A percentile compares a stretch with the other conserved stretches of the same genome.
phyloP scores from a whole-genome alignment of 2,329 filamentous ascomycete genomes.

The Akanthomyces uredinophilus region DNA sequence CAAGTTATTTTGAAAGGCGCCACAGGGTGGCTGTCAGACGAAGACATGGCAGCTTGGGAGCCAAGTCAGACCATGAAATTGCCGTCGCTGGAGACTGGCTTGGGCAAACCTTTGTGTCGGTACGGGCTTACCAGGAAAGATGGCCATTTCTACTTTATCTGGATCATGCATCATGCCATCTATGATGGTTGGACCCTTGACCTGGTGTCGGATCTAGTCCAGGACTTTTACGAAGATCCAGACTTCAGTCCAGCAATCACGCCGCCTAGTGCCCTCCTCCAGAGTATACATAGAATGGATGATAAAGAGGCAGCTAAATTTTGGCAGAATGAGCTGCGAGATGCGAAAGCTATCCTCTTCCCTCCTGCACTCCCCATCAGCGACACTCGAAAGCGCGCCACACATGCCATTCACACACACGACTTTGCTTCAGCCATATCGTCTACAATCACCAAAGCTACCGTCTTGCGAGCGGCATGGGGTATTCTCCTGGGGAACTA shows the following conservation, averaged over 20 bases:
- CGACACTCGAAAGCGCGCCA: not conserved
- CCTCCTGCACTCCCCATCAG: not conserved
- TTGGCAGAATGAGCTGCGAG: not conserved
- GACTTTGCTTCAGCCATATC: not conserved
- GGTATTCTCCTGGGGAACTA: constrained; percentile 45
- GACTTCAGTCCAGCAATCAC: not conserved
- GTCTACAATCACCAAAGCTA: not conserved
- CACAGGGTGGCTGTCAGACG: not conserved
- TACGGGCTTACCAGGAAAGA: not conserved
- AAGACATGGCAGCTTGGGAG: not conserved
- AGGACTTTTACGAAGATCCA: not conserved
- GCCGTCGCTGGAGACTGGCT: not conserved
- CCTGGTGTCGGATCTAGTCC: not conserved
- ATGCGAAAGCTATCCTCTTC: not conserved
- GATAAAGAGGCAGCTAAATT: not conserved
- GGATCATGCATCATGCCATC: not conserved
- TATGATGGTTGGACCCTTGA: not conserved
- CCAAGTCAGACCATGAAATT: not conserved
- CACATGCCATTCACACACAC: not conserved
- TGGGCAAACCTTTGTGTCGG: not conserved
- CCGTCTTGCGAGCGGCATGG: constrained; percentile 35
- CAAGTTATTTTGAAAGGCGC: constrained; percentile 17
- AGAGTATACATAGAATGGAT: not conserved
- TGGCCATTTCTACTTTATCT: not conserved
- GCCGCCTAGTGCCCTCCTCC: not conserved